Base-by-base conservation (phyloP, 805 yeast genomes). In the Wickerhamiella alocasiicola region DNA sequence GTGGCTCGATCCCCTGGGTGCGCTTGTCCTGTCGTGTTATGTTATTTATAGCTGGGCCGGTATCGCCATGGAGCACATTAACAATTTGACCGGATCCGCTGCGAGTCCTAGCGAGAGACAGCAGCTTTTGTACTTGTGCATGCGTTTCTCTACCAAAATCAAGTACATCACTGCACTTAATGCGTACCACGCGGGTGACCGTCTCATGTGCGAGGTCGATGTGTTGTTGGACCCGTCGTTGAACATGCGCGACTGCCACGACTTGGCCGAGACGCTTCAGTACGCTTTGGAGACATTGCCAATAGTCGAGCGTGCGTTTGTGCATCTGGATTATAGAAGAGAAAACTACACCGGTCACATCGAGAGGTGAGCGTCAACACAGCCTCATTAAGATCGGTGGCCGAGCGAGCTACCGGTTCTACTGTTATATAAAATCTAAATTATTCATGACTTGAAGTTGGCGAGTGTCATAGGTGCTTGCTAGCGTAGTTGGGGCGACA, bases 1-100 rank as follows among this genome's bases (percentile, higher is more conserved):
- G 78, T 78, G 84, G 83, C 51, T 78, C 32, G 93, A 81, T 60
- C 75, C 91, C 1, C 49, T 72, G 3, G 91, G 93, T 12, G 93
- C 93, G 0, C 56, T 78, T 25, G 16, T 68, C 1, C 64, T 81
- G 35, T 76, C 83, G 9, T 36, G 69, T 6, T 81, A 79, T 49
- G 73, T 81, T 26, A 68, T 81, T 12, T 49, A 59, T 2, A 71
- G 77, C 40, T 81, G 93, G 93, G 59, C 71, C 4, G 46, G 49
- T 13, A 77, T 72, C 0, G 81, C 83, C 2, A 66, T 74, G 50
- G 87, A 74, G 44, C 93, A 81, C 52, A 76, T 81, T 32, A 70
- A 72, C 46, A 78, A 81, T 52, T 64, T 81, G 43, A 77, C 88
- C 0, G 91, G 93, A 0, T 77, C 82, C 0, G 71, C 72, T 12